These are phyloP conservation scores for Pseudovirgaria hyperparasitica DNA, from an alignment of 2,329 filamentous ascomycete species.

Conservation along the genomic window DNA sequence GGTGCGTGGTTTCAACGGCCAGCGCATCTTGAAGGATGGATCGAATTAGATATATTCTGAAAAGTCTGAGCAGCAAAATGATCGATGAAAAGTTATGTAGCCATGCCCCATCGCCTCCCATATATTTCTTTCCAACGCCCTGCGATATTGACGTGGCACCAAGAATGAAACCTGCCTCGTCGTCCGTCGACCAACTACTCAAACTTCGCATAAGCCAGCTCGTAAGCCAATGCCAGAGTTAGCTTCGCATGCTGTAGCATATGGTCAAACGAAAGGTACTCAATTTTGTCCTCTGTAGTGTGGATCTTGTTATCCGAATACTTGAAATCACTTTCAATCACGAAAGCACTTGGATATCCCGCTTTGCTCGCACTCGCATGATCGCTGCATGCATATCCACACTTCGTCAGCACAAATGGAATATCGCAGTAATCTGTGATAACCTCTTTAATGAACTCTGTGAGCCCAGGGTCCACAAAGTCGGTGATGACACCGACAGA, in stretches of 20 bases:
- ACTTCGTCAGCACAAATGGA: slow-evolving; percentile 76
- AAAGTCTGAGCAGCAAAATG: too few relatives aligned
- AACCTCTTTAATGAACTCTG: slow-evolving; percentile 79
- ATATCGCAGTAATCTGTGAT: slow-evolving; percentile 82
- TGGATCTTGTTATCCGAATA: slow-evolving; percentile 55
- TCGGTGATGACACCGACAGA: slow-evolving; percentile 88
- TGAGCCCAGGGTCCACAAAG: slow-evolving; percentile 72
- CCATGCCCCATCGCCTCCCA: too few relatives aligned
- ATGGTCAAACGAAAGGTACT: slow-evolving; percentile 69
- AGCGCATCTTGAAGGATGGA: too few relatives aligned
- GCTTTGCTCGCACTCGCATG: slow-evolving; percentile 63
- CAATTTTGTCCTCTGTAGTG: slow-evolving; percentile 55
- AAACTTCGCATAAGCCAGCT: slow-evolving; percentile 68
- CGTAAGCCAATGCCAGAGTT: slow-evolving; percentile 72
- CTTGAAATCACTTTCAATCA: slow-evolving; percentile 62
- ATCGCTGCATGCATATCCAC: slow-evolving; percentile 73
- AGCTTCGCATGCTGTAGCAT: slow-evolving; percentile 85
- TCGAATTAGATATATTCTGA: too few relatives aligned
- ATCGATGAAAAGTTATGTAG: too few relatives aligned
- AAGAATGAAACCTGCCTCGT: too few relatives aligned
- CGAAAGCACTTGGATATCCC: slow-evolving; percentile 62
- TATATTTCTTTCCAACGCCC: too few relatives aligned
- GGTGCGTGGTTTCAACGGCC: too few relatives aligned
- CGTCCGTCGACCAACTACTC: too few relatives aligned
- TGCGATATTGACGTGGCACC: too few relatives aligned